Conservation (phyloP, 2,329 filamentous ascomycete genomes). For the Pseudogymnoascus sp. region DNA sequence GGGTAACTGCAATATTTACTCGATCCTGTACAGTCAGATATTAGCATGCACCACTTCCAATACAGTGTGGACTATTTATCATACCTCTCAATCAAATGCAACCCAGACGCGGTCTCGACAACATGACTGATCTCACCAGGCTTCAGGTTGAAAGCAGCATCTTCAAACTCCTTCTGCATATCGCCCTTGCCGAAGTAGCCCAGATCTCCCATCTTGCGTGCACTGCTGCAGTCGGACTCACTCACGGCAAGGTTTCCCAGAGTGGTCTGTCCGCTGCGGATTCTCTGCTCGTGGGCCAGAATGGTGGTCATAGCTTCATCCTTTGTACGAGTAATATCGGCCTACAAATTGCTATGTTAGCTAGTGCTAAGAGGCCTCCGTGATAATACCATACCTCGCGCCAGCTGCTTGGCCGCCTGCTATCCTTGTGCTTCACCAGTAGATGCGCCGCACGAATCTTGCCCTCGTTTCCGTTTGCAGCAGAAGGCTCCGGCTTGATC, state of each 20-base stretch:
- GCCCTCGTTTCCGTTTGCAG: conserved; percentile 44
- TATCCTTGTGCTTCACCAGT: conserved; percentile 86
- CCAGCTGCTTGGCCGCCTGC: conserved; percentile 87
- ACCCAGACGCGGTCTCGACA: conserved; percentile 84
- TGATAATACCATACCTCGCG: conserved; percentile 48
- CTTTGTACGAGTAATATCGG: conserved; percentile 78
- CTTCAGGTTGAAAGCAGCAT: conserved; percentile 84
- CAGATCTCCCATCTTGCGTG: conserved; percentile 86
- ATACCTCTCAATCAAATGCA: conserved; percentile 92
- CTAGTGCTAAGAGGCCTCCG: background rate
- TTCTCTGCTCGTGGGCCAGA: conserved; percentile 63
- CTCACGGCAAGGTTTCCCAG: conserved; percentile 78
- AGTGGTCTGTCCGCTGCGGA: conserved; percentile 57
- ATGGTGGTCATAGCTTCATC: conserved; percentile 79
- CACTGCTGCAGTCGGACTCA: conserved; percentile 93
- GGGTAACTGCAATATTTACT: background rate
- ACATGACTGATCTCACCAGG: conserved; percentile 79
- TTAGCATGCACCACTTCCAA: background rate
- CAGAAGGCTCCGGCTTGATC: conserved; percentile 28
- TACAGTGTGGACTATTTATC: background rate
- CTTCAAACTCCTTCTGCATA: conserved; percentile 99
- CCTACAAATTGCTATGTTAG: conserved; percentile 30
- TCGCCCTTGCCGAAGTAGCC: conserved; percentile 91
- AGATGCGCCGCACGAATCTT: conserved; percentile 93
- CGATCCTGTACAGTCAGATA: background rate